Evolutionary conservation across 2,329 filamentous ascomycete species (phyloP).

Genomic region (Rutstroemia sp.): DNA sequence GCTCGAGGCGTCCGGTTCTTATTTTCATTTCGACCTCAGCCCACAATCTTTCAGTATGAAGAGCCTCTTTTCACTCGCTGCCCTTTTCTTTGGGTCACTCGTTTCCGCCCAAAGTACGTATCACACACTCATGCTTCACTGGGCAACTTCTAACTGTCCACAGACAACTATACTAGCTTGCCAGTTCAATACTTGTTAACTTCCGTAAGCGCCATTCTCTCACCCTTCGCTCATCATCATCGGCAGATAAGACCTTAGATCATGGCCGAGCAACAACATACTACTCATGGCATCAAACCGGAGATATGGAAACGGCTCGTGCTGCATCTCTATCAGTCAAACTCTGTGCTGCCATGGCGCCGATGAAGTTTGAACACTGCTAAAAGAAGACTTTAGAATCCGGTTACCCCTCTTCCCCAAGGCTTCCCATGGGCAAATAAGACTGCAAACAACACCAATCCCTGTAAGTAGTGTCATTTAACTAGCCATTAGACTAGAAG

Average conservation of each 20-base stretch:
- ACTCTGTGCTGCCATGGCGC: too few species aligned
- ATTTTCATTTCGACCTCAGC: not conserved
- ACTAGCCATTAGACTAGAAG: not conserved
- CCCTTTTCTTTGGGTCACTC: slow-evolving; percentile 7
- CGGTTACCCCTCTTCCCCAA: slow-evolving; percentile 34
- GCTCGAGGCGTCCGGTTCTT: not conserved
- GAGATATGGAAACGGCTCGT: not conserved
- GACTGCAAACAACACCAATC: slow-evolving; percentile 34
- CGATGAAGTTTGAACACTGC: too few species aligned
- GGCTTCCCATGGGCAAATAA: slow-evolving; percentile 44
- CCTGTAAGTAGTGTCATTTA: slow-evolving; percentile 15
- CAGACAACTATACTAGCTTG: not conserved
- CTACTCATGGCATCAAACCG: not conserved
- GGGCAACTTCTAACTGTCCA: not conserved
- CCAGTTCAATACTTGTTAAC: not conserved
- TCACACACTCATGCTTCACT: not conserved
- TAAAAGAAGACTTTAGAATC: not conserved
- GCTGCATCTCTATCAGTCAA: not conserved
- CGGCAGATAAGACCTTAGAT: not conserved
- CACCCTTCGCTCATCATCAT: not conserved
- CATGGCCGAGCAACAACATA: not conserved
- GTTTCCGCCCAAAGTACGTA: slow-evolving; percentile 10
- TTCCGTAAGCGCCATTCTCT: not conserved
- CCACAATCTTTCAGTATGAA: slow-evolving; percentile 1
- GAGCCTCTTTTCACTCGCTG: not conserved